phyloP scores from a whole-genome alignment of 2,329 filamentous ascomycete species.

The Clarireedia sp. region DNA sequence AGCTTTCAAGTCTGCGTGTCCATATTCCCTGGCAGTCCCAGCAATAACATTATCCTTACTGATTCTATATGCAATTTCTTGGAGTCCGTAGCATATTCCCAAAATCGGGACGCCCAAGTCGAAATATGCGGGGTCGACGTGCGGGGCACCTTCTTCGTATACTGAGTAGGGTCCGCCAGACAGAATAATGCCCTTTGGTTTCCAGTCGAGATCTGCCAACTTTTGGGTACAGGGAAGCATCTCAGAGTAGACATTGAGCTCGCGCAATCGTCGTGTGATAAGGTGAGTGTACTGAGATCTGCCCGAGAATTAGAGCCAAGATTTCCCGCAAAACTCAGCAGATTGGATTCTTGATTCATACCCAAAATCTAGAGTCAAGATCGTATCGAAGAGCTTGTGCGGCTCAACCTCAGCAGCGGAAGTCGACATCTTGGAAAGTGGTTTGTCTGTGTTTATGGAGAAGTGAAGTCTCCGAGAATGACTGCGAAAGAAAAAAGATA shows the following conservation, averaged over 20 bases:
- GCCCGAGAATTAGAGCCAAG: conserved; percentile 5
- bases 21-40: conserved; percentile 45
- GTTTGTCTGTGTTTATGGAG: neutral
- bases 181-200: conserved; percentile 76
- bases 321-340: no score
- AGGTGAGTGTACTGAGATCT: conserved; percentile 64
- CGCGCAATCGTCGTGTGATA: conserved; percentile 56
- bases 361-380: conserved; percentile 65
- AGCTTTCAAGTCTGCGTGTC: conserved; percentile 44
- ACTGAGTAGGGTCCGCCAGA: conserved; percentile 68
- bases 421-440: neutral
- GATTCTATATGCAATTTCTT: conserved; percentile 68
- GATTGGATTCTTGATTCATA: conserved; percentile 13
- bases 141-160: conserved; percentile 69
- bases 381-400: conserved; percentile 39
- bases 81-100: conserved; percentile 39
- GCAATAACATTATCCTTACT: conserved; percentile 56
- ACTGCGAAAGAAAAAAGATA: neutral
- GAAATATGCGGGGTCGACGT: conserved; percentile 76
- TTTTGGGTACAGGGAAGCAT: conserved; percentile 85
- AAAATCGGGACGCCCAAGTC: conserved; percentile 33
- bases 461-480: neutral
- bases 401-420: conserved; percentile 15
- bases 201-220: conserved; percentile 66
- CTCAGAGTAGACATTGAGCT: conserved; percentile 77